Base-by-base conservation (phyloP, 164 flowering plant genomes). In the Echeveria elegans region DNA sequence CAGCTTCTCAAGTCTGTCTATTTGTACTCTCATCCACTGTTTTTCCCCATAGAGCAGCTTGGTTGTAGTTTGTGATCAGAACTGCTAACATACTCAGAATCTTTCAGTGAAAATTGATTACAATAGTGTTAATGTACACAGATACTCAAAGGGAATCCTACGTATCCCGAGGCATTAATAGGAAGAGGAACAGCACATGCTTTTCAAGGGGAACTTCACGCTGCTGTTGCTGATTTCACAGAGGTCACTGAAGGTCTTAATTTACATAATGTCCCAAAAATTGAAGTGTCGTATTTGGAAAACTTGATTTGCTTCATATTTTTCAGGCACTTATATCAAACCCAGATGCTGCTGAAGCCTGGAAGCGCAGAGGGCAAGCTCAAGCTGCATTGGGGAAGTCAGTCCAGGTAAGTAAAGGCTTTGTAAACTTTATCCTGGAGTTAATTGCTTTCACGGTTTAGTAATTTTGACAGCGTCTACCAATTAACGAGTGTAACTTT, bases 151-250 rank as follows among this genome's bases (percentile, higher is more conserved):
- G 95, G 89, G 66, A 86, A 89, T 67, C 93, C 97, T 65, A 72
- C 73, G 65, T 89, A 87, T 77, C 92, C 95, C 21, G 98, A 94
- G 81, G 98, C 97, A 64, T 75, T 94, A 50, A 88, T 94, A 66
- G 98, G 98, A 73, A 85, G 98, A 79, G 98, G 98, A 62, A 94
- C 98, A 31, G 97, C 98, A 47, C 79, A 81, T 85, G 98, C 98
- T 66, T 94, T 94, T 73, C 85, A 84, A 71, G 81, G 97, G 67
- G 90, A 94, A 76, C 88, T 94, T 53, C 83, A 85, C 77, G 41
- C 85, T 71, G 98, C 98, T 65, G 90, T 94, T 72, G 75, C 77
- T 71, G 98, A 94, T 76, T 94, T 94, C 76, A 83, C 92, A 21
- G 85, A 84, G 95, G 98, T 91, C 72, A 63, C 29, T 18, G 63